Base-by-base conservation (phyloP, 148 eudicot species). In the Diospyros kaki region DNA sequence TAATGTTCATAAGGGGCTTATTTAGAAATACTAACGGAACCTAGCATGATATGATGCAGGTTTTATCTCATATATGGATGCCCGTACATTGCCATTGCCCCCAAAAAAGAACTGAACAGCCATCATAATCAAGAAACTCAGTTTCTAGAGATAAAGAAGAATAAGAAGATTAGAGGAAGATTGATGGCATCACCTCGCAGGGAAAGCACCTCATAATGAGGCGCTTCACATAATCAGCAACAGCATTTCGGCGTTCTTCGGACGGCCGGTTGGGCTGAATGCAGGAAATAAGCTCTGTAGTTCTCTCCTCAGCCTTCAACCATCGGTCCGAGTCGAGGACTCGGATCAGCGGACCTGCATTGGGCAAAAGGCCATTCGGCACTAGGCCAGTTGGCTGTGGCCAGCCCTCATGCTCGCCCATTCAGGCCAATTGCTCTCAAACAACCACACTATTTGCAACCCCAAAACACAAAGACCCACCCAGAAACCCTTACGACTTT, bases 211-310 rank as follows among this genome's bases (percentile, higher is more conserved):
- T 77, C 75, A 66, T 82, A 71, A 94, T 89, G 70, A 94, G 93
- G 58, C 88, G 73, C 81, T 90, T 86, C 71, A 94, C 90, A 52
- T 90, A 94, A 70, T 86, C 81, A 14, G 93, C 98, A 41, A 94
- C 93, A 45, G 90, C 97, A 70, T 85, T 87, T 73, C 98, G 82
- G 59, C 86, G 85, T 71, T 77, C 86, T 81, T 87, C 93, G 3
- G 97, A 91, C 1, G 84, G 72, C 64, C 76, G 83, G 59, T 88
- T 90, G 1, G 98, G 97, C 80, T 91, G 95, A 77, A 94, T 91
- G 75, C 83, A 80, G 62, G 81, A 85, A 75, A 94, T 90, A 73
- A 94, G 93, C 78, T 90, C 92, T 0, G 90, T 90, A 28, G 92
- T 89, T 76, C 90, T 87, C 69, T 87, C 88, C 79, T 94, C 98